Evolutionary conservation across 495 filamentous ascomycete genomes (phyloP).

Genomic region (Tuber umbilicatum): DNA sequence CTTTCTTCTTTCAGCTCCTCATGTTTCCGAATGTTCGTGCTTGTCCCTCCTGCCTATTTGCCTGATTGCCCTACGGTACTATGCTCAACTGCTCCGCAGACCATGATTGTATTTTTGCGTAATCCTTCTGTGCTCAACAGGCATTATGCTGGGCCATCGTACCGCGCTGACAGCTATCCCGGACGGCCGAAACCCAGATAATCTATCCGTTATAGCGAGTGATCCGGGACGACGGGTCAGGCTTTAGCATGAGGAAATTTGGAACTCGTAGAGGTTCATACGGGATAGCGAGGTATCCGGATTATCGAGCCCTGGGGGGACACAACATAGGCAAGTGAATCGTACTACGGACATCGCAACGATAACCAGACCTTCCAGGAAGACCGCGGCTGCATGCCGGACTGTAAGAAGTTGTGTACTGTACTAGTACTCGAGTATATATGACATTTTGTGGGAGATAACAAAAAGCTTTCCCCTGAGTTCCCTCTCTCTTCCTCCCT

Average conservation of each 20-base stretch:
- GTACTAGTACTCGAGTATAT: too few relatives aligned
- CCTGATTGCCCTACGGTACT: not conserved
- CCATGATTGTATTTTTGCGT: not conserved
- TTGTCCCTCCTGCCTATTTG: not conserved
- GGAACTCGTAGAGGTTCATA: not conserved
- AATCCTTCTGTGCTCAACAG: not conserved
- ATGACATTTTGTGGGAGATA: not conserved
- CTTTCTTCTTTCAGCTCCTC: not conserved
- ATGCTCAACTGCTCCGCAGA: not conserved
- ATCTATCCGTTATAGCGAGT: not conserved
- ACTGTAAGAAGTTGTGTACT: not conserved
- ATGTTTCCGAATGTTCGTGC: not conserved
- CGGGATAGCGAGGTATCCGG: not conserved
- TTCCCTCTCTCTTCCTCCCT: not conserved
- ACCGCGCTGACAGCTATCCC: not conserved
- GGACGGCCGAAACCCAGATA: not conserved
- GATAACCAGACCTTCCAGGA: conserved; percentile 1
- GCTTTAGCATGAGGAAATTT: not conserved
- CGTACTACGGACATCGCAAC: conserved; percentile 2
- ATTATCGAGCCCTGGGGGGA: not conserved
- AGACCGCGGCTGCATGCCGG: not conserved
- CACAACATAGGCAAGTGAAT: not conserved
- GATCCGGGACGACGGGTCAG: not conserved
- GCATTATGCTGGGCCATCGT: not conserved
- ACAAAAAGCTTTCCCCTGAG: not conserved